Base-by-base conservation (phyloP, 768 basidiomycete species). In the Auricularia sp. region DNA sequence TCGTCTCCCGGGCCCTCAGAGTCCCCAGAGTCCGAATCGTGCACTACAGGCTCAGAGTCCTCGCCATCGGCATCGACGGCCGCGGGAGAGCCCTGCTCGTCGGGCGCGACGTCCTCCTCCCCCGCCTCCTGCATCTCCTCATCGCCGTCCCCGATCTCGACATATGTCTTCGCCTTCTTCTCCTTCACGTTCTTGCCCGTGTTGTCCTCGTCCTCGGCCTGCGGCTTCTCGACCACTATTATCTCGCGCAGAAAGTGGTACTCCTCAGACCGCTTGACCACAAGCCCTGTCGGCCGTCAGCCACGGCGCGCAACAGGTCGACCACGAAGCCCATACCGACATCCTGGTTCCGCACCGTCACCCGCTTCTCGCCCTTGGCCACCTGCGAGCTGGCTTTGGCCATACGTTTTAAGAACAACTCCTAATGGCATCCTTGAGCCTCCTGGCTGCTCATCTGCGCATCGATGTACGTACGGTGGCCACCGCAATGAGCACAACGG, bases 401-500 rank as follows among this genome's bases (percentile, higher is more conserved):
- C 35, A 95, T 76, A 62, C 86, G 82, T 73, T 84, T 86, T 63
- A 95, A 87, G 68, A 96, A 95, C 73, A 92, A 88, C 75, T 96
- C 94, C 64, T 78, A 45, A 11, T 10, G 10, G 24, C 3, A 35
- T 39, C 2, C 8, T 11, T 18, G 37, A 18, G 29, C 29, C 29
- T 29, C 29, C 29, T 29, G 29, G 29, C 29, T 29, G 29, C 29
- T 29, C 29, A 29, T 29, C 29, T 29, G 29, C 29, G 29, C 29
- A 2, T 29, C 29, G n/a, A n/a, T n/a, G n/a, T 29, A 69, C 74
- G 67, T 62, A 78, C 77, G 1, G 94, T 87, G 4, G 92, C 92
- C 34, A 92, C 77, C 24, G 90, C 85, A 58, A 95, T 87, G 67
- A 93, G 75, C 68, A 92, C 85, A 0, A 85, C 82, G 29, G 91